Base-by-base conservation (phyloP, 164 flowering plant species). In the Umbilicus rupestris region DNA sequence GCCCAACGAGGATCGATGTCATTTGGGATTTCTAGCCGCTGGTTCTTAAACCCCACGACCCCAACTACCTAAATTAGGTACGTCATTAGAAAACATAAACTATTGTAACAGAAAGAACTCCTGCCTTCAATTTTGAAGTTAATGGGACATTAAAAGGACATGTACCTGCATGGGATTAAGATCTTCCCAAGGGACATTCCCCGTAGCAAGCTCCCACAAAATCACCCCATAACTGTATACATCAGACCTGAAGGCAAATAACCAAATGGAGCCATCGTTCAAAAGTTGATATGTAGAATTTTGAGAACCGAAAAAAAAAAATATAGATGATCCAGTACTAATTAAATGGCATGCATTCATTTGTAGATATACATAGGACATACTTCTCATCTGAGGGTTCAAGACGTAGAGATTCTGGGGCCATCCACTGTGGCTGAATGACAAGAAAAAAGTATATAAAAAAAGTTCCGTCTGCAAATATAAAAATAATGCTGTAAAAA, bases 361-460 rank as follows among this genome's bases (percentile, higher is more conserved):
- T 44, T 44, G 47, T 44, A 44, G 15, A 19, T 44, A 12, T 44
- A 44, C 19, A 44, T 20, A 2, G 22, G 28, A 50, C 85, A 44
- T 88, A 95, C 99, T 95, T 94, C 78, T 95, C 97, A 79, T 95
- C 97, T 31, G 99, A 78, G 39, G 85, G 93, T 72, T 91, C 97
- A 71, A 87, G 88, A 8, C 92, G 96, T 63, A 95, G 96, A 83
- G 90, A 89, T 78, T 92, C 99, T 55, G 99, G 99, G 31, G 97
- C 97, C 99, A 95, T 95, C 99, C 99, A 95, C 81, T 95, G 99
- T 37, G 99, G 97, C 99, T 94, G 71, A 74, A 82, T 60, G 79
- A 74, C 31, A 66, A 26, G 42, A 37, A 47, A 65, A 17, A 39
- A 35, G 22, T 41, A 66, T 16, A 17, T 11, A 29, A 65, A 63